Base-by-base conservation (phyloP, 1,139 yeast genomes). In the Cylindricascospora bacillispora region DNA sequence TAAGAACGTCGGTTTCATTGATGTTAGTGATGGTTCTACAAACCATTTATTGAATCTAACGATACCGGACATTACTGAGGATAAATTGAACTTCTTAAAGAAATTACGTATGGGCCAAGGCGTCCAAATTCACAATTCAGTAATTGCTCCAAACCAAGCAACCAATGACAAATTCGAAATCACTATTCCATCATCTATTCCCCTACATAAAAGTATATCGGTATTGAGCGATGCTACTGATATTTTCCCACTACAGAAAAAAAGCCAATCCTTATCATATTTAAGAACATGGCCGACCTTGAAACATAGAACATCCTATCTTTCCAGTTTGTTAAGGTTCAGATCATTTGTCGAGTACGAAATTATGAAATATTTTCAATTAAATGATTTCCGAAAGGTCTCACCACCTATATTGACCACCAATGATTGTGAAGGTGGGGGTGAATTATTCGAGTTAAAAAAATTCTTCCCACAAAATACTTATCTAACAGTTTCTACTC, bases 351-450 rank as follows among this genome's bases (percentile, higher is more conserved):
- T 81, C 5, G 86, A 81, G 40, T 44, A 62, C 1, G 54, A 62
- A 25, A 47, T 85, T 9, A 55, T 65, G 31, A 60, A 60, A 5
- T 82, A 70, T 44, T 82, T 82, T 54, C 57, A 61, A 17, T 30
- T 45, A 0, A 47, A 65, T 18, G 67, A 66, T 13, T 83, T 80
- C 42, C 58, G 65, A 10, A 89, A 83, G 55, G 86, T 82, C 0
- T 63, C 73, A 15, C 93, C 97, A 2, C 98, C 99, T 3, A 47
- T 86, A 13, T 59, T 86, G 15, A 89, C 98, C 0, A 65, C 83
- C 6, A 74, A 93, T 2, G 98, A 92, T 50, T 89, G 98, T 52
- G 99, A 92, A 59, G 98, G 98, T 12, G 97, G 95, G 1, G 97
- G 98, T 3, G 97, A 89, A 49, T 71, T 80, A 37, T 89, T 89